A percentile compares a stretch with the other conserved stretches of the same genome.
Evolutionary conservation across 371 early-diverging fungal species (phyloP).

Genomic region (Umbelopsis sp.): DNA sequence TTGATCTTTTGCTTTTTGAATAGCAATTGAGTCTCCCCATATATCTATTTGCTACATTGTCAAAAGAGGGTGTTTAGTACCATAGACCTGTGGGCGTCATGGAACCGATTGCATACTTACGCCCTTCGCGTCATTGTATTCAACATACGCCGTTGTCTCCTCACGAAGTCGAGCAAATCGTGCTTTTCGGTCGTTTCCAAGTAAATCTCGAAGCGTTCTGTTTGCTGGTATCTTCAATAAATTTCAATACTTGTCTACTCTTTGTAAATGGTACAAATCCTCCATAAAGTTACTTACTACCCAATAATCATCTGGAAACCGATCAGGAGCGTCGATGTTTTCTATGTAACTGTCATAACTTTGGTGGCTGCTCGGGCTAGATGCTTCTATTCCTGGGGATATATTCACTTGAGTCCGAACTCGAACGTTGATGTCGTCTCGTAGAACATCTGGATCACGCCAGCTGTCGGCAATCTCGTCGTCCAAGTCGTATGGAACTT

Average conservation of each 20-base stretch:
- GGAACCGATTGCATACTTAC: background rate
- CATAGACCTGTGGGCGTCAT: background rate
- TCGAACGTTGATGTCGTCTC: constrained; percentile 15
- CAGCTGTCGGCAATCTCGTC: constrained; percentile 27
- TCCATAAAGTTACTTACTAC: constrained; percentile 18
- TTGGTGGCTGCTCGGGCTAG: background rate
- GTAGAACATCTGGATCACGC: constrained; percentile 26
- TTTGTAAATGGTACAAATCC: background rate
- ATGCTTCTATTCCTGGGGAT: background rate
- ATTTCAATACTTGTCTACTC: background rate
- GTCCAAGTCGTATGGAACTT: constrained; percentile 32
- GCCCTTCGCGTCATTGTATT: constrained; percentile 32
- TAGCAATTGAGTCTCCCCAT: constrained; percentile 39
- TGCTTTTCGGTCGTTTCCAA: constrained; percentile 25
- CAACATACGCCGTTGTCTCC: constrained; percentile 31
- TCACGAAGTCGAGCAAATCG: constrained; percentile 34
- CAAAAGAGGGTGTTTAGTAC: background rate
- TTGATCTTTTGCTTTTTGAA: constrained; percentile 31
- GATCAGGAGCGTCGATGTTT: constrained; percentile 26
- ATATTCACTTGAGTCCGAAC: background rate
- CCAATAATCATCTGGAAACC: constrained; percentile 45
- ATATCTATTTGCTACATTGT: constrained; percentile 43
- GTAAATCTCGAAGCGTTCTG: constrained; percentile 23
- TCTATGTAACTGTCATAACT: background rate
- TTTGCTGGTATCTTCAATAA: constrained; percentile 31